Evolutionary conservation across 176 grass and related monocot genomes (phyloP).

Genomic region (Chrysopogon serrulatus): DNA sequence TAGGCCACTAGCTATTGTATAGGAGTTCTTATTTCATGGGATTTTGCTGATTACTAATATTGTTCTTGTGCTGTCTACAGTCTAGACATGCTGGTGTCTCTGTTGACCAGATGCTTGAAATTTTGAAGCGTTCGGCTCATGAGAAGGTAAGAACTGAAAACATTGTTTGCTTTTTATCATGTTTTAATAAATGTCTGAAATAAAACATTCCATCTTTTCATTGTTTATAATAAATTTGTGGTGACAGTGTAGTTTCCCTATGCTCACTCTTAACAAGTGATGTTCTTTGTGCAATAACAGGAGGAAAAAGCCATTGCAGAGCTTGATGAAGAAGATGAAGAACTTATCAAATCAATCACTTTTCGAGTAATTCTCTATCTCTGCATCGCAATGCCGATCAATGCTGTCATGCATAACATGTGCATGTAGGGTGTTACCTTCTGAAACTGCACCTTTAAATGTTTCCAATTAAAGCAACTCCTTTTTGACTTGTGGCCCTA

Average conservation of each 20-base stretch:
- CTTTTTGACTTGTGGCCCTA: slow-evolving; percentile 3
- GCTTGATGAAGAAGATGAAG: slow-evolving; percentile 82
- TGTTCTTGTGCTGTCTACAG: no score
- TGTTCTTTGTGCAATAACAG: no score
- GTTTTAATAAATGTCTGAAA: not conserved
- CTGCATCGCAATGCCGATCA: slow-evolving; percentile 1
- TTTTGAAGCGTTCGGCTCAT: slow-evolving; percentile 58
- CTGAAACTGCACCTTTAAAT: not conserved
- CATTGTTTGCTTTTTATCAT: not conserved
- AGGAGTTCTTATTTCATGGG: no score
- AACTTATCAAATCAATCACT: slow-evolving; percentile 76
- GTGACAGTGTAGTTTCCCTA: not conserved
- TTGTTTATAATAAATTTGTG: not conserved
- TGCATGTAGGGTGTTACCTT: not conserved
- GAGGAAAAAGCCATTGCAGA: slow-evolving; percentile 62
- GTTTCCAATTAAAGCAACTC: not conserved
- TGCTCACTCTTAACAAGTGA: slow-evolving; percentile 14
- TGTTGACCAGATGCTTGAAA: no score
- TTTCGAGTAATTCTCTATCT: slow-evolving; percentile 54
- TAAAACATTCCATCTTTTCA: not conserved
- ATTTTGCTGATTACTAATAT: no score
- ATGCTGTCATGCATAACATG: slow-evolving; percentile 6
- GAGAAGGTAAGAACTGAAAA: slow-evolving; percentile 38
- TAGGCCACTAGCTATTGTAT: no score
- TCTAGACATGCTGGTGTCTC: no score